A percentile compares a stretch with the other conserved stretches of the same genome.
Evolutionary conservation across 1,284 basidiomycete genomes (phyloP).

Genomic region (Heterobasidion occidentale): DNA sequence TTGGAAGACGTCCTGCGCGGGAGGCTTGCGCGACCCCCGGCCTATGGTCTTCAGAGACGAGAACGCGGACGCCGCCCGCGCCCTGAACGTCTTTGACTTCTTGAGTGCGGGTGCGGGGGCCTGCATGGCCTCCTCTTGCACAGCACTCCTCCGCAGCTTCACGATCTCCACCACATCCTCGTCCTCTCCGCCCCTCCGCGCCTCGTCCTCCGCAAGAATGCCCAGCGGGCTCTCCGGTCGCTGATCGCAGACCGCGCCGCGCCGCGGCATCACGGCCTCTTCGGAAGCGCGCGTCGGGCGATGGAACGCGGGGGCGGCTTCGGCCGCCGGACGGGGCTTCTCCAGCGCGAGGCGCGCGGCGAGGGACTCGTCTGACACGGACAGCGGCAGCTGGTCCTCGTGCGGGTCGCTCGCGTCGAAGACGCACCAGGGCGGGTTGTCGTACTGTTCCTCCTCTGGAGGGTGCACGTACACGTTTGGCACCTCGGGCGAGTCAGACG

Average conservation of each 20-base stretch:
- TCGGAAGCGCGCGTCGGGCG: constrained; percentile 17
- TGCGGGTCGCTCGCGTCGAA: constrained; percentile 44
- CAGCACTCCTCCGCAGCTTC: constrained; percentile 43
- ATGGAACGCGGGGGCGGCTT: constrained; percentile 23
- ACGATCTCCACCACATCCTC: constrained; percentile 60
- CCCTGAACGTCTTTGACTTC: constrained; percentile 45
- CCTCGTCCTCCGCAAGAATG: constrained; percentile 11
- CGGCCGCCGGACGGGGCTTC: constrained; percentile 17
- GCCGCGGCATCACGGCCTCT: constrained; percentile 22
- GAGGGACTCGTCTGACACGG: constrained; percentile 6
- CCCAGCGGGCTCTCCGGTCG: not conserved
- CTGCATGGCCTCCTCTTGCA: constrained; percentile 19
- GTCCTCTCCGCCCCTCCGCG: constrained; percentile 22
- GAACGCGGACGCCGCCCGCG: constrained; percentile 53
- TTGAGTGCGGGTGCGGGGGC: constrained; percentile 14
- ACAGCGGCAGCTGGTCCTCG: constrained; percentile 13
- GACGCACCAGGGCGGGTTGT: constrained; percentile 52
- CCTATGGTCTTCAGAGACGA: constrained; percentile 51
- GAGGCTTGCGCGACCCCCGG: constrained; percentile 21
- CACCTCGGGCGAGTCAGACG: constrained; percentile 23
- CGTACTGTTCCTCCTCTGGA: constrained; percentile 58
- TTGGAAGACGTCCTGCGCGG: constrained; percentile 5
- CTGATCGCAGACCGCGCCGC: constrained; percentile 7
- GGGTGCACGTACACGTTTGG: constrained; percentile 63
- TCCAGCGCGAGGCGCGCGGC: constrained; percentile 24